Base-by-base conservation (phyloP, 495 filamentous ascomycete species). In the Podospora sp. region DNA sequence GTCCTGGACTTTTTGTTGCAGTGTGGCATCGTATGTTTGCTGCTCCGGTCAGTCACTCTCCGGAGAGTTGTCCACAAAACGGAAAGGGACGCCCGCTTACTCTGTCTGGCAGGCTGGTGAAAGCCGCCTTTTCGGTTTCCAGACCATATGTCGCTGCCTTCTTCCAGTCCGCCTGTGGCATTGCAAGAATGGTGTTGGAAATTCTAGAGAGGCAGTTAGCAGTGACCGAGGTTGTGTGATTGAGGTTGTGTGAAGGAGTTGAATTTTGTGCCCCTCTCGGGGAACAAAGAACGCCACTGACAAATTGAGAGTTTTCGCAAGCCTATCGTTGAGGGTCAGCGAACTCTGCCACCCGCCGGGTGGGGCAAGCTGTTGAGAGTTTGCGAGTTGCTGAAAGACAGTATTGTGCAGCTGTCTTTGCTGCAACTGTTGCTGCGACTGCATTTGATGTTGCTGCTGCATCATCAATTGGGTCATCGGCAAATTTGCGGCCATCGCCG, bases 401-500 rank as follows among this genome's bases (percentile, higher is more conserved):
- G 26, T 27, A 11, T 24, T 68, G 24, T 71, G 72, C 52, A 75
- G 68, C 53, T 71, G 74, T 36, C 21, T 63, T 56, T 73, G 73
- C 51, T 71, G 73, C 46, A 74, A 63, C 27, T 71, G 73, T n/a
- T 69, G 60, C 26, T 60, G 68, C 53, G 74, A 71, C 40, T 46
- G 40, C 14, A 46, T 73, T n/a, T 76, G 71, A 25, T 69, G 72
- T 49, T 65, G 66, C 56, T 78, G 73, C 65, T 75, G 72, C 67
- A 77, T 73, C 68, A 78, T 70, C 68, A 78, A 71, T 56, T 76
- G 71, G 72, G 71, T 76, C n/a, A n/a, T n/a, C n/a, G n/a, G n/a
- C n/a, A n/a, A n/a, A n/a, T n/a, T n/a, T 61, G 79, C 79, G 76
- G 82, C 81, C 82, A 84, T 84, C 66, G 81, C 78, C 78, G 80